A percentile compares a stretch with the other conserved stretches of the same genome.
Evolutionary conservation across 2,329 filamentous ascomycete species (phyloP).

Genomic region (Xylariomycetidae sp.): DNA sequence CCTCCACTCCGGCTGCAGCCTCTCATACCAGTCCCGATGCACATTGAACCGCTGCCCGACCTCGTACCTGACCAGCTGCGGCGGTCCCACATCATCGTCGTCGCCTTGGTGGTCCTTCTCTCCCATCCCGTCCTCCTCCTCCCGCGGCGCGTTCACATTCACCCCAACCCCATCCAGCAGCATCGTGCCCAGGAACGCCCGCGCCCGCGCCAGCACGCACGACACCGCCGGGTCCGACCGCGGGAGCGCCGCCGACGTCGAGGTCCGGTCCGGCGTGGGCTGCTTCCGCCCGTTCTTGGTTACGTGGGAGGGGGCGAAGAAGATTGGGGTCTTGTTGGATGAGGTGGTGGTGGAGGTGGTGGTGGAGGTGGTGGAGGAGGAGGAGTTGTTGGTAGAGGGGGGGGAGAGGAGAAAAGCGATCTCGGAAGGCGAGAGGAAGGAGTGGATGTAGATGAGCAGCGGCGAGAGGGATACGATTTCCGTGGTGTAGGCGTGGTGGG

Average conservation of each 20-base stretch:
- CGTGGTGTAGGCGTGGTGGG: conserved; percentile 35
- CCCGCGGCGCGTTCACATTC: no score
- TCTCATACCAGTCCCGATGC: conserved; percentile 37
- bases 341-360: conserved; percentile 33
- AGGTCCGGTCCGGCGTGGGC: conserved; percentile 33
- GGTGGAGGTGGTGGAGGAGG: no score
- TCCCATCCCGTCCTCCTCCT: no score
- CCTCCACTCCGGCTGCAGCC: conserved; percentile 17
- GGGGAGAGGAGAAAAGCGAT: conserved; percentile 30
- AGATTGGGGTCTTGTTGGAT: no score
- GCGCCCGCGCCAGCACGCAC: conserved; percentile 33
- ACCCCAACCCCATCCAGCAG: no score
- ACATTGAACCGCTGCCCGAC: conserved; percentile 34
- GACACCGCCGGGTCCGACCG: conserved; percentile 30
- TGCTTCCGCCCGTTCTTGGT: conserved; percentile 30
- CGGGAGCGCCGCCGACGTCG: conserved; percentile 34
- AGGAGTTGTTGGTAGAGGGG: conserved; percentile 26
- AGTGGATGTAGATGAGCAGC: conserved; percentile 38
- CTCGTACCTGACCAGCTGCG: conserved; percentile 38
- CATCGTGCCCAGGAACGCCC: conserved; percentile 34
- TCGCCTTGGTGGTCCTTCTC: no score
- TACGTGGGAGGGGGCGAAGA: conserved; percentile 34
- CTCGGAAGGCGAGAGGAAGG: conserved; percentile 32
- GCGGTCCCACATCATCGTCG: conserved; percentile 37
- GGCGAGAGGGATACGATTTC: conserved; percentile 38